Percentiles rank a stretch among this genome's conserved stretches.
Conservation (phyloP, 169 alveolate species). For the Eimeria sp. region DNA sequence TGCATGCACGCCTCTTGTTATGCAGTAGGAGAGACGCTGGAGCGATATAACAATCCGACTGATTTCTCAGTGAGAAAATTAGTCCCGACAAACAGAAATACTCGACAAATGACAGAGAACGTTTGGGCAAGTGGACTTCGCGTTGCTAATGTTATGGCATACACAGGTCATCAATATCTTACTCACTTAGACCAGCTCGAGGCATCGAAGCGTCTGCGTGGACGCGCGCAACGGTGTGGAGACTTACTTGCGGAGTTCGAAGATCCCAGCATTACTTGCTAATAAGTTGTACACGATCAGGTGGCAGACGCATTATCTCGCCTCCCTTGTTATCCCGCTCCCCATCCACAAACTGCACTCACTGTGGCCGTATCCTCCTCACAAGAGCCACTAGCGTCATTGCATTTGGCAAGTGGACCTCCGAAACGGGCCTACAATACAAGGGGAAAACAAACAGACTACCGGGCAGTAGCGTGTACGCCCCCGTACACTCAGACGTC, state of each 20-base stretch:
- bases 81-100: background rate
- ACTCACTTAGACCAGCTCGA: background rate
- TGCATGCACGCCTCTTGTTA: background rate
- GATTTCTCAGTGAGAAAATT: background rate
- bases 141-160: background rate
- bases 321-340: background rate
- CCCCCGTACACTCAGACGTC: background rate
- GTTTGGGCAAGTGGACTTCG: background rate
- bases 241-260: background rate
- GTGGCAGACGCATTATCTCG: background rate
- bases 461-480: background rate
- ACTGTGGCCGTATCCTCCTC: background rate
- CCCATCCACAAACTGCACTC: background rate
- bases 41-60: background rate
- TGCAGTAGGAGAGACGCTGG: background rate
- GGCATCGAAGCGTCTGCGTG: background rate
- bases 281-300: background rate
- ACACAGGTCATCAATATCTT: background rate
- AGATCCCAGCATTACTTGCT: background rate
- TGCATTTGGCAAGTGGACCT: too few species aligned
- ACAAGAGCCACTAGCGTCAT: background rate
- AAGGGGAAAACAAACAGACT: background rate
- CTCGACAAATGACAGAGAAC: too few species aligned
- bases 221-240: background rate
- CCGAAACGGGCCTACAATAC: background rate